phyloP scores from a whole-genome alignment of 495 filamentous ascomycete species.

The Penicillium egyptiacum region DNA sequence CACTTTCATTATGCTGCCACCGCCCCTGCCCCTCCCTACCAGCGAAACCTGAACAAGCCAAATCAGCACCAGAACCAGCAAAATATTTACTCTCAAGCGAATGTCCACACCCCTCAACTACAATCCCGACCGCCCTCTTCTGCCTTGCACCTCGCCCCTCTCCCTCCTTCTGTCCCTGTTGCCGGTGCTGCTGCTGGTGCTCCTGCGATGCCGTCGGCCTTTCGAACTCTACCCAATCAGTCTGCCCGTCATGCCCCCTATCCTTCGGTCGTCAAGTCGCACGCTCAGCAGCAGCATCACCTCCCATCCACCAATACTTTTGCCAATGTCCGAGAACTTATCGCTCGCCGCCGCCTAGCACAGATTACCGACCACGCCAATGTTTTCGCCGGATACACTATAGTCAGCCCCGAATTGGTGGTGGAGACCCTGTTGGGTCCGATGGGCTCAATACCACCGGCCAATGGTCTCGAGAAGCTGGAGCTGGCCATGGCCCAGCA shows the following conservation, averaged over 20 bases:
- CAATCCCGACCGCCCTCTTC: constrained; percentile 39
- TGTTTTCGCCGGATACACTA: constrained; percentile 49
- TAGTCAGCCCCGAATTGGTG: constrained; percentile 49
- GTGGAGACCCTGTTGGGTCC: constrained; percentile 49
- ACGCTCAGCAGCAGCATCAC: constrained; percentile 40
- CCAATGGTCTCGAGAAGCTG: constrained; percentile 48
- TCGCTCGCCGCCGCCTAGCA: constrained; percentile 49
- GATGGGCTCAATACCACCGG: constrained; percentile 48
- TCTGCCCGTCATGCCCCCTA: constrained; percentile 47
- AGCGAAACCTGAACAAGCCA: constrained; percentile 27
- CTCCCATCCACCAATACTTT: constrained; percentile 46
- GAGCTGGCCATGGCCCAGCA: constrained; percentile 52
- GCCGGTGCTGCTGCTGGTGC: constrained; percentile 37
- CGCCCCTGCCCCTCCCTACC: constrained; percentile 34
- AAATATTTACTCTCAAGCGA: constrained; percentile 33
- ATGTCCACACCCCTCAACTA: constrained; percentile 30
- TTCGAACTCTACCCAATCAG: constrained; percentile 47
- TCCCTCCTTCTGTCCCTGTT: constrained; percentile 34
- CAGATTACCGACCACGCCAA: constrained; percentile 55
- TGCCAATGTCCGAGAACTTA: constrained; percentile 50
- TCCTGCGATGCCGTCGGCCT: constrained; percentile 54
- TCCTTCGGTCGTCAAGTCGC: constrained; percentile 43
- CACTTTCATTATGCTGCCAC: constrained; percentile 35
- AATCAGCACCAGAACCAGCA: constrained; percentile 28
- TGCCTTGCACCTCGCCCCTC: constrained; percentile 42